phyloP scores from a whole-genome alignment of 1,284 basidiomycete genomes.

The Erythrobasidium hasegawianum region DNA sequence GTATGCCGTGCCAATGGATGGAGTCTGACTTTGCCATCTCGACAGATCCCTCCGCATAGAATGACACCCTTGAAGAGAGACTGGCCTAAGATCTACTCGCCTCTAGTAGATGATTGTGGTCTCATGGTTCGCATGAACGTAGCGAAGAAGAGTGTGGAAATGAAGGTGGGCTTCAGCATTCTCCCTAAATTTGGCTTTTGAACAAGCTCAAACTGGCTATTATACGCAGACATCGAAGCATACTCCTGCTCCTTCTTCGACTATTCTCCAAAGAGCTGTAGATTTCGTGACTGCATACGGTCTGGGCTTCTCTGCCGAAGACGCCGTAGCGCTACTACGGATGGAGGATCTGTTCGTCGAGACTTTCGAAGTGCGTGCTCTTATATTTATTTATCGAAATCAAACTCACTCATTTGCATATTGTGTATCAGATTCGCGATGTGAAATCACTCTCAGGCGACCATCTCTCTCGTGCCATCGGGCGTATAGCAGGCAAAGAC shows the following conservation, averaged over 20 bases:
- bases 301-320: conserved; percentile 79
- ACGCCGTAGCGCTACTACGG: conserved; percentile 88
- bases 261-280: conserved; percentile 83
- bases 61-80: conserved; percentile 97
- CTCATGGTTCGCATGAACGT: conserved; percentile 97
- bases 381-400: not conserved
- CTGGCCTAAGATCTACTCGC: conserved; percentile 95
- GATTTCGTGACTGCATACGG: conserved; percentile 96
- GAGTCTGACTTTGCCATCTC: not conserved
- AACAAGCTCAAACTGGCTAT: not conserved
- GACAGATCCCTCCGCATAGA: conserved; percentile 80
- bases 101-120: conserved; percentile 87
- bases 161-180: conserved; percentile 62
- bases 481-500: conserved; percentile 95
- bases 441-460: conserved; percentile 97
- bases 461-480: conserved; percentile 91
- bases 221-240: conserved; percentile 77
- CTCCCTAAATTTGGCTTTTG: not conserved
- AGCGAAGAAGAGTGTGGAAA: conserved; percentile 79
- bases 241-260: conserved; percentile 54
- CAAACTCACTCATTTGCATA: not conserved
- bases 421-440: conserved; percentile 74
- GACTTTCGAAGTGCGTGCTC: conserved; percentile 62
- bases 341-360: conserved; percentile 96
- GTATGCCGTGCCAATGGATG: not conserved